These are phyloP conservation scores for Auxenochlorella pyrenoidosa DNA, from an alignment of 139 green algal genomes.

Conservation along the genomic window DNA sequence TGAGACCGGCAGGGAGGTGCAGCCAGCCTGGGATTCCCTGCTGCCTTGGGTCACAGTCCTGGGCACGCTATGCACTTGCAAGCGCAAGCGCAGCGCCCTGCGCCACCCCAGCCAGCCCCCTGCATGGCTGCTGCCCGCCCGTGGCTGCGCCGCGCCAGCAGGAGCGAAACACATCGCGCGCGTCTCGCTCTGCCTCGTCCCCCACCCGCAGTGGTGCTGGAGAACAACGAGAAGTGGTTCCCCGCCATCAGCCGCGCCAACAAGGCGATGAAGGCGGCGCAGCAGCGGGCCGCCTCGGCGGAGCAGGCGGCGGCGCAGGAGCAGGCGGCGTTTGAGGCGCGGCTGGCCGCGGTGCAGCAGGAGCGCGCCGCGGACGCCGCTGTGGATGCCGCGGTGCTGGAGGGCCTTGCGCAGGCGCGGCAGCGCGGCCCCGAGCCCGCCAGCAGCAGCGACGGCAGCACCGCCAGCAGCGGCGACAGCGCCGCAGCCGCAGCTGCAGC, in stretches of 20 bases:
- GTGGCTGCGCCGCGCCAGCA: no score
- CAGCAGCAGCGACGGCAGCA: not conserved
- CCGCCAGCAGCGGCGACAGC: no score
- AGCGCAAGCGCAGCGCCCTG: no score
- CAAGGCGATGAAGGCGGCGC: slow-evolving; percentile 57
- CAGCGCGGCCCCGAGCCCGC: not conserved
- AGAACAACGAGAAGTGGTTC: slow-evolving; percentile 80
- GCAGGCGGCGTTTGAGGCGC: slow-evolving; percentile 30
- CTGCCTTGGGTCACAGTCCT: not conserved
- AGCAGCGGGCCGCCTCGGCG: slow-evolving; percentile 15
- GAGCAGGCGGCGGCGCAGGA: slow-evolving; percentile 35
- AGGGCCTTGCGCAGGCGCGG: slow-evolving; percentile 28
- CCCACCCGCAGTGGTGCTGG: slow-evolving; percentile 54
- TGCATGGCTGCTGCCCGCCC: no score
- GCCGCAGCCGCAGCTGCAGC: not conserved
- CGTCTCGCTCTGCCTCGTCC: no score
- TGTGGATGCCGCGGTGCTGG: slow-evolving; percentile 29
- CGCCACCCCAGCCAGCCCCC: no score
- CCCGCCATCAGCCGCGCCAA: slow-evolving; percentile 84
- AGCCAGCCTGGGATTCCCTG: not conserved
- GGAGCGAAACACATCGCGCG: no score
- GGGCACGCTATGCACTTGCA: not conserved
- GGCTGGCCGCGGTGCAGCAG: slow-evolving; percentile 18
- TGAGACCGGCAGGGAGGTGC: not conserved
- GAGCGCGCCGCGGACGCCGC: slow-evolving; percentile 26